Evolutionary conservation across 2,329 filamentous ascomycete genomes (phyloP).

Genomic region (Ploettnerulaceae sp.): DNA sequence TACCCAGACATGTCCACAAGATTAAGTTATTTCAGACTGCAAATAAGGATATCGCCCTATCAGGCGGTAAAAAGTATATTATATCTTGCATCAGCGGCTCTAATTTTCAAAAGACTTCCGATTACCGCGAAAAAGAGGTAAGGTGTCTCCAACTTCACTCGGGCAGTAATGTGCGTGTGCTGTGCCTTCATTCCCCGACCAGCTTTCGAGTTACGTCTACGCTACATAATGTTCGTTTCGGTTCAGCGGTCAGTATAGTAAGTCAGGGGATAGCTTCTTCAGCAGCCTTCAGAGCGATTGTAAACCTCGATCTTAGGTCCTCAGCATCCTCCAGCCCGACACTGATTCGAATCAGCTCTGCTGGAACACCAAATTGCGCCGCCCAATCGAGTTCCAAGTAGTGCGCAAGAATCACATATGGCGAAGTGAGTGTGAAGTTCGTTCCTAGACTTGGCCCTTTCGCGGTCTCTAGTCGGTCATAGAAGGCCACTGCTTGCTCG

Average conservation of each 20-base stretch:
- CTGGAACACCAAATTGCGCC: conserved; percentile 72
- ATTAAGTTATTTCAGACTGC: no score
- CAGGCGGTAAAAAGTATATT: no score
- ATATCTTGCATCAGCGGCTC: no score
- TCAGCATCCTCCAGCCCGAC: conserved; percentile 79
- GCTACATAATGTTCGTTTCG: no score
- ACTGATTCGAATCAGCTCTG: conserved; percentile 76
- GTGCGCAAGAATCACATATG: conserved; percentile 88
- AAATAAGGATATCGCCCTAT: no score
- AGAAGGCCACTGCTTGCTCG: conserved; percentile 73
- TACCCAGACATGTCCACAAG: no score
- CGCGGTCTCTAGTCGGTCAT: conserved; percentile 77
- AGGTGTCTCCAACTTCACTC: no score
- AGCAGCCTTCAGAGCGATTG: conserved; percentile 62
- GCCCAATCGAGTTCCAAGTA: conserved; percentile 93
- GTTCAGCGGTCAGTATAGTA: no score
- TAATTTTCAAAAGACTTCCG: no score
- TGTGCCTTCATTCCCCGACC: no score
- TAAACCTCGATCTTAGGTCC: conserved; percentile 60
- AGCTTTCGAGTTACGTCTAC: neutral
- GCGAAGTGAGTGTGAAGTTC: conserved; percentile 90
- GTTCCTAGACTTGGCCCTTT: conserved; percentile 95
- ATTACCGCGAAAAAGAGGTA: no score
- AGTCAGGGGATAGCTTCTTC: conserved; percentile 21
- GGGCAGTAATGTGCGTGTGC: no score